These are phyloP conservation scores for Musa balbisiana DNA, from an alignment of 202 grass and related monocot species.

Conservation along the genomic window DNA sequence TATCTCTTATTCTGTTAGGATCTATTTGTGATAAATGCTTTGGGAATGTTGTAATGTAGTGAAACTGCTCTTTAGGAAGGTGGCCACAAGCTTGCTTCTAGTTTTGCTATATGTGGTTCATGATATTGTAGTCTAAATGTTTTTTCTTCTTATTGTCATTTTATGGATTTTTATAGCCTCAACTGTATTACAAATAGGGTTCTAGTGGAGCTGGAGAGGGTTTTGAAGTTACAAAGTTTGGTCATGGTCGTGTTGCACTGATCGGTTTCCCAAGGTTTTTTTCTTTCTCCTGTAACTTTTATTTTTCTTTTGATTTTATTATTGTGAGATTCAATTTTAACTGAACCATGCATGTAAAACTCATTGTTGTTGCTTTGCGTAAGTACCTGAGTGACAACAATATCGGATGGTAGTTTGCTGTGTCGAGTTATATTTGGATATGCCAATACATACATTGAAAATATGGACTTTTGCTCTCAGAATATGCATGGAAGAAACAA, in stretches of 20 bases:
- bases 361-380: neutral
- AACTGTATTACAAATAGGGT: constrained; percentile 36
- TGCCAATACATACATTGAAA: neutral
- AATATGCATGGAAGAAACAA: too few species aligned
- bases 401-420: neutral
- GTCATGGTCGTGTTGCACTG: constrained; percentile 93
- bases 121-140: neutral
- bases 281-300: constrained; percentile 5
- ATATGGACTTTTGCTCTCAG: neutral
- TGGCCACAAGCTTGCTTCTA: too few species aligned
- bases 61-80: too few species aligned
- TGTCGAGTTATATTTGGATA: neutral
- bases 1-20: too few species aligned
- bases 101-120: too few species aligned
- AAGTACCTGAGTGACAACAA: neutral
- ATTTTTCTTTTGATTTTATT: neutral
- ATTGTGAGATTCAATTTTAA: neutral
- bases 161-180: neutral
- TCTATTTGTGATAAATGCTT: too few species aligned
- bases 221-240: constrained; percentile 99
- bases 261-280: constrained; percentile 98
- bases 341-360: neutral
- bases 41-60: too few species aligned
- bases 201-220: constrained; percentile 82
- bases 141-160: constrained; percentile 25